These are phyloP conservation scores for Amphicarpaea edgeworthii DNA, from an alignment of 306 rosid genomes.

Conservation along the genomic window DNA sequence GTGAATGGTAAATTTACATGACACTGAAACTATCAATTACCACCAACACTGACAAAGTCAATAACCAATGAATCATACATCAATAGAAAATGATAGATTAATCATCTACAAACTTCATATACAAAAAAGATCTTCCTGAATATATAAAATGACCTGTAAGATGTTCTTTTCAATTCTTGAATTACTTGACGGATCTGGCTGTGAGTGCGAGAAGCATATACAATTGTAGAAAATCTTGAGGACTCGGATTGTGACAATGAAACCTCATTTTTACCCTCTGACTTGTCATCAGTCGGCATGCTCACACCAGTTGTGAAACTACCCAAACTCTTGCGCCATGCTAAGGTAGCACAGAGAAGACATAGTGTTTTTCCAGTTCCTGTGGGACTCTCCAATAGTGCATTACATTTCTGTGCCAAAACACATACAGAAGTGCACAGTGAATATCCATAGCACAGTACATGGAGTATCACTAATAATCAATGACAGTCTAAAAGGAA, in stretches of 20 bases:
- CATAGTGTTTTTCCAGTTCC: conserved; percentile 98
- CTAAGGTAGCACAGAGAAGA: conserved; percentile 94
- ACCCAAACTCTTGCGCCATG: conserved; percentile 95
- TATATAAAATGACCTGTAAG: conserved; percentile 72
- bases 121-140: conserved; percentile 8
- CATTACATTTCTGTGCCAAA: conserved; percentile 72
- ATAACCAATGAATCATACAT: conserved; percentile 20
- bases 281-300: conserved; percentile 50
- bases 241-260: conserved; percentile 53
- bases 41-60: conserved; percentile 4
- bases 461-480: neutral
- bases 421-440: neutral
- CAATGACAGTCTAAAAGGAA: neutral
- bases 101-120: conserved; percentile 22
- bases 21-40: conserved; percentile 2
- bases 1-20: conserved; percentile 16
- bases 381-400: conserved; percentile 96
- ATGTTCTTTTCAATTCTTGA: conserved; percentile 82
- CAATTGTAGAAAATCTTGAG: conserved; percentile 64
- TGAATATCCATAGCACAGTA: conserved; percentile 23
- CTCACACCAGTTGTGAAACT: conserved; percentile 68
- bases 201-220: conserved; percentile 94
- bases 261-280: conserved; percentile 48
- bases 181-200: conserved; percentile 98
- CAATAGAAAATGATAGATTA: conserved; percentile 11